Percentiles rank a stretch among this genome's conserved stretches.
Conservation (phyloP, 257 asterid species). For the Nicotiana knightiana region DNA sequence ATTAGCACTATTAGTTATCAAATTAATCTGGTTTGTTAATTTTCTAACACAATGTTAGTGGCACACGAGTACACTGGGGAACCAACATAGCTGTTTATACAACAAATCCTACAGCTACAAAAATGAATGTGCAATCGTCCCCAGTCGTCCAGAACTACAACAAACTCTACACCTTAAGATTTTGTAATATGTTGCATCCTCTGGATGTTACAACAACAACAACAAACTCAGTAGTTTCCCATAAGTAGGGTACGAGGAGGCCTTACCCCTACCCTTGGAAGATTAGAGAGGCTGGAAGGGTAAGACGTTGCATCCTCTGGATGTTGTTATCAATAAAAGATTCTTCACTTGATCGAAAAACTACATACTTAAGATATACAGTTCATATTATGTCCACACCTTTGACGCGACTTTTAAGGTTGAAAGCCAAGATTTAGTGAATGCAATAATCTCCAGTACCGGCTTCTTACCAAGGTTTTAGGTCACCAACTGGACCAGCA, state of each 20-base stretch:
- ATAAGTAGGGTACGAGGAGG: too few relatives aligned
- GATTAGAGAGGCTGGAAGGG: too few relatives aligned
- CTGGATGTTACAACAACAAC: too few relatives aligned
- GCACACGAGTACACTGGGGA: too few relatives aligned
- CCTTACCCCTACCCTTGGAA: too few relatives aligned
- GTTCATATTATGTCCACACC: neutral
- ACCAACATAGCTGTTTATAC: too few relatives aligned
- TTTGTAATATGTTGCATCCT: neutral
- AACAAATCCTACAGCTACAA: neutral
- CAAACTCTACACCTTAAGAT: neutral
- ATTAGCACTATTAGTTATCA: too few relatives aligned
- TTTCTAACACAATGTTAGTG: too few relatives aligned
- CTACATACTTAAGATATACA: neutral
- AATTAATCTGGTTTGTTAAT: too few relatives aligned
- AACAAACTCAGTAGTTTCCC: too few relatives aligned
- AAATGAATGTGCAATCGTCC: constrained; percentile 2
- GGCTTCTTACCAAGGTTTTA: constrained; percentile 62
- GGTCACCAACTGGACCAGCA: constrained; percentile 76
- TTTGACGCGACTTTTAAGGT: neutral
- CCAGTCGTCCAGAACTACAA: neutral
- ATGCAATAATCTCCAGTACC: neutral
- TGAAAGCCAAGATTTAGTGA: neutral
- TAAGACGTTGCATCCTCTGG: neutral
- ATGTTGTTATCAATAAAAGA: neutral
- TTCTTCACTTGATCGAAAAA: neutral